Evolutionary conservation across 495 filamentous ascomycete genomes (phyloP).

Genomic region (Chaetomium tenue): DNA sequence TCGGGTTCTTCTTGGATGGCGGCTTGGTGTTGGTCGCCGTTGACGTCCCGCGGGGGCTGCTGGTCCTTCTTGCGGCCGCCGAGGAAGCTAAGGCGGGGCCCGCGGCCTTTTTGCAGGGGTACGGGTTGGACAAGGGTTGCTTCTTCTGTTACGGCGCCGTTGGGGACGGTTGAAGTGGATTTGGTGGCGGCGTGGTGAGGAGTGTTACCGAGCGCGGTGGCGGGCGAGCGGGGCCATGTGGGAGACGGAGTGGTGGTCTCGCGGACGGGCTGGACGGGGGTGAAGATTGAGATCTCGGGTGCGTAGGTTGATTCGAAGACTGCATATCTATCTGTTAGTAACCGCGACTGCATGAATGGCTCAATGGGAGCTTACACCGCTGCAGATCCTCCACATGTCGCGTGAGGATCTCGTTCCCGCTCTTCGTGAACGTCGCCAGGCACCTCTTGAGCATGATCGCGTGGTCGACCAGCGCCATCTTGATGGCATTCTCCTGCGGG

Average conservation of each 20-base stretch:
- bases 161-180: constrained; percentile 27
- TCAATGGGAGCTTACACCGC: constrained; percentile 46
- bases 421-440: constrained; percentile 64
- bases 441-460: constrained; percentile 82
- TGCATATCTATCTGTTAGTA: constrained; percentile 27
- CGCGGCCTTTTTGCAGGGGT: constrained; percentile 42
- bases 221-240: constrained; percentile 44
- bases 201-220: constrained; percentile 19
- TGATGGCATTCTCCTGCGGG: constrained; percentile 77
- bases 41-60: constrained; percentile 13
- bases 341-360: constrained; percentile 13
- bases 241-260: constrained; percentile 41
- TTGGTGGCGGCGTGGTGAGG: constrained; percentile 24
- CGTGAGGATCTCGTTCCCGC: constrained; percentile 50
- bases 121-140: constrained; percentile 41
- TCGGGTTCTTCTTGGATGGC: constrained; percentile 1
- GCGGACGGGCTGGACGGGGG: constrained; percentile 38
- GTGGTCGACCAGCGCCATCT: constrained; percentile 84
- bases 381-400: constrained; percentile 46
- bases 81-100: constrained; percentile 50
- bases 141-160: constrained; percentile 41
- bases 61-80: constrained; percentile 45
- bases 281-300: constrained; percentile 59
- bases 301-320: constrained; percentile 63
- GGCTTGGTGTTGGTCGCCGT: not conserved